Conservation (phyloP, 1,139 yeast species). For the Diutina catenulata region DNA sequence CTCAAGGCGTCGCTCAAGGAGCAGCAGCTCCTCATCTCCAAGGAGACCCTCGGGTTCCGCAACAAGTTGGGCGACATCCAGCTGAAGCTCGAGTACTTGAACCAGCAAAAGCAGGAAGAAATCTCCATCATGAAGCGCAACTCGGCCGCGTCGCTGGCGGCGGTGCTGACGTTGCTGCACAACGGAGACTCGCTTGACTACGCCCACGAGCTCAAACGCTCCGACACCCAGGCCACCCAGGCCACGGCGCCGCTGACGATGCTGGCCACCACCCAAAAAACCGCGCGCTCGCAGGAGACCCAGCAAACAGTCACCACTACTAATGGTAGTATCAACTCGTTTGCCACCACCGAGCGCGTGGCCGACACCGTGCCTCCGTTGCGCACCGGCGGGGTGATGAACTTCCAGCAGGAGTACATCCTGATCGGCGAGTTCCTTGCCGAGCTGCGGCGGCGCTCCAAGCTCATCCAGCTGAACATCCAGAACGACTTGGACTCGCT, state of each 20-base stretch:
- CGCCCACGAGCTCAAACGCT: neutral
- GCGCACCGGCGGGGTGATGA: neutral
- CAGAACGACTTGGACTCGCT: neutral
- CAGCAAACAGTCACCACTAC: neutral
- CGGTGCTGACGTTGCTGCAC: constrained; percentile 3
- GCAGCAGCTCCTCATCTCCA: constrained; percentile 36
- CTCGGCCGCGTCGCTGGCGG: constrained; percentile 7
- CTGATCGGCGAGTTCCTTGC: constrained; percentile 9
- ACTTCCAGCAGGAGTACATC: neutral
- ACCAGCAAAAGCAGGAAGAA: constrained; percentile 5
- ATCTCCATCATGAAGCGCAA: constrained; percentile 4
- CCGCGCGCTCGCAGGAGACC: neutral
- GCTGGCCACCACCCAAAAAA: neutral
- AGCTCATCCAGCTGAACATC: constrained; percentile 14
- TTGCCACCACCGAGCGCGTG: constrained; percentile 1
- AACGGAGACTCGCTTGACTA: neutral
- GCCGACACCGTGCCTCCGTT: constrained; percentile 8
- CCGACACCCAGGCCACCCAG: constrained; percentile 2
- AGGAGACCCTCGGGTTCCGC: constrained; percentile 45
- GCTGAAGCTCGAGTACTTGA: constrained; percentile 22
- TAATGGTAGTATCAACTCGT: neutral
- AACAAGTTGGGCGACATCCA: constrained; percentile 33
- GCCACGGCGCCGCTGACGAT: constrained; percentile 8
- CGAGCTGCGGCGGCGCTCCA: constrained; percentile 8
- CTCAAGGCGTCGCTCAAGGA: constrained; percentile 41